phyloP scores from a whole-genome alignment of 2,329 filamentous ascomycete genomes.

The Verticillium longisporum region DNA sequence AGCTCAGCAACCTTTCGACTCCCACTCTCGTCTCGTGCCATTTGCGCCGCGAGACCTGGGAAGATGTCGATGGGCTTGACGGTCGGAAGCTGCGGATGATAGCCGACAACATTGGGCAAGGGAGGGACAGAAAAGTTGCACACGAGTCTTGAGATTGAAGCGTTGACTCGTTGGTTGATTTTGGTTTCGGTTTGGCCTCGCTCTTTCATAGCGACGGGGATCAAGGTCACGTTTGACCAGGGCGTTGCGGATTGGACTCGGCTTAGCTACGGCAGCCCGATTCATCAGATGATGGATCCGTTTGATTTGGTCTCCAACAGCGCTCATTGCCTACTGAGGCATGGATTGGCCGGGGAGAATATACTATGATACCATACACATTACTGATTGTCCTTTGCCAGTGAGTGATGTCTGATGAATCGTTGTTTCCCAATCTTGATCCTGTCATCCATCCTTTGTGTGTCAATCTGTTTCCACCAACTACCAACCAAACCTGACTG shows the following conservation, averaged over 20 bases:
- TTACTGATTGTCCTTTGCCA: background rate
- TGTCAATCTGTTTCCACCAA: too few species aligned
- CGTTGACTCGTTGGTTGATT: slow-evolving; percentile 5
- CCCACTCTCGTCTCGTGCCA: background rate
- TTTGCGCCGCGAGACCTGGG: slow-evolving; percentile 1
- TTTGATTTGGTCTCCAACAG: background rate
- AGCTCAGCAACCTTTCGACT: background rate
- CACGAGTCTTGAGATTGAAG: slow-evolving; percentile 11
- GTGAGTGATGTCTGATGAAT: background rate
- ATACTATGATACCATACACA: background rate
- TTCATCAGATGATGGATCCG: background rate
- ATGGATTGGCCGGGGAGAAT: background rate
- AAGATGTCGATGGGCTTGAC: background rate
- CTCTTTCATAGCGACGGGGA: background rate
- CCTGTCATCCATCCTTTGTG: too few species aligned
- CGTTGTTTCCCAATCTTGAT: too few species aligned
- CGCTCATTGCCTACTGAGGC: background rate
- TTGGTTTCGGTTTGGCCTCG: background rate
- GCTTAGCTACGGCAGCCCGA: background rate
- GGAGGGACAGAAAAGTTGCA: slow-evolving; percentile 6
- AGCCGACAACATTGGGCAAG: background rate
- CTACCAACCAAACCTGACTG: too few species aligned
- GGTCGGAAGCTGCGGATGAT: background rate
- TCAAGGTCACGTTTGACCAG: background rate
- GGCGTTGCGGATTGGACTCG: background rate